A percentile compares a stretch with the other conserved stretches of the same genome.
Conservation (phyloP, 768 basidiomycete species). For the Boletellus emodensis region DNA sequence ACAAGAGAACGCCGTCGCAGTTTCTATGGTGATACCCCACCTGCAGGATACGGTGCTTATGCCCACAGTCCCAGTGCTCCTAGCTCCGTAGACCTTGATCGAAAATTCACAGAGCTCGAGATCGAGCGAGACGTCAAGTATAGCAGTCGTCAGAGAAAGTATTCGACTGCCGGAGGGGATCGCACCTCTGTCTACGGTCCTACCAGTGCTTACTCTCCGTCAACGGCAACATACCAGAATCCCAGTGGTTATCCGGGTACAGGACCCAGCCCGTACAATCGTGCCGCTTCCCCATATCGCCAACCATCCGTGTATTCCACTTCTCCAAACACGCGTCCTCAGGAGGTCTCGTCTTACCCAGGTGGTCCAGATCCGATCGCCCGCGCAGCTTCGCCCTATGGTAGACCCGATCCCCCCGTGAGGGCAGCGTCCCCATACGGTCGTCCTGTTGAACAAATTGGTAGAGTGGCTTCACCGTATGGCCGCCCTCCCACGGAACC, state of each 20-base stretch:
- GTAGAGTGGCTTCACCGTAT: slow-evolving; percentile 32
- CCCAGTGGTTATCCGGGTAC: slow-evolving; percentile 26
- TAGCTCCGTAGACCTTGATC: slow-evolving; percentile 34
- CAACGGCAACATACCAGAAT: slow-evolving; percentile 26
- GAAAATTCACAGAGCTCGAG: slow-evolving; percentile 34
- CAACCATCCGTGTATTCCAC: slow-evolving; percentile 28
- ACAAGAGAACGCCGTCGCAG: slow-evolving; percentile 51
- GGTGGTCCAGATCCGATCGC: slow-evolving; percentile 33
- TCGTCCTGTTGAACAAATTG: slow-evolving; percentile 38
- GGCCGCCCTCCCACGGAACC: slow-evolving; percentile 36
- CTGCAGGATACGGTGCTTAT: slow-evolving; percentile 29
- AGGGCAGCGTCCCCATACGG: slow-evolving; percentile 30
- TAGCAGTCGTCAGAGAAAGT: slow-evolving; percentile 40
- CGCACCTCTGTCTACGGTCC: slow-evolving; percentile 22
- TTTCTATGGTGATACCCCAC: slow-evolving; percentile 39
- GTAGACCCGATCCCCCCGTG: slow-evolving; percentile 29
- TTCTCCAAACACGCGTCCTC: slow-evolving; percentile 50
- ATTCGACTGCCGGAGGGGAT: slow-evolving; percentile 41
- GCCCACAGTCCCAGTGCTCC: slow-evolving; percentile 21
- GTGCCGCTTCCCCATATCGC: slow-evolving; percentile 35
- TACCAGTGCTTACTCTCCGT: slow-evolving; percentile 21
- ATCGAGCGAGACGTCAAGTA: slow-evolving; percentile 30
- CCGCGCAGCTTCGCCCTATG: slow-evolving; percentile 33
- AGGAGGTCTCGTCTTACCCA: slow-evolving; percentile 42
- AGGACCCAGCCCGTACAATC: slow-evolving; percentile 24